Percentiles rank a stretch among this genome's conserved stretches.
These are phyloP conservation scores for Ascomycota sp. DNA, from an alignment of 2,329 filamentous ascomycete genomes.

Conservation along the genomic window DNA sequence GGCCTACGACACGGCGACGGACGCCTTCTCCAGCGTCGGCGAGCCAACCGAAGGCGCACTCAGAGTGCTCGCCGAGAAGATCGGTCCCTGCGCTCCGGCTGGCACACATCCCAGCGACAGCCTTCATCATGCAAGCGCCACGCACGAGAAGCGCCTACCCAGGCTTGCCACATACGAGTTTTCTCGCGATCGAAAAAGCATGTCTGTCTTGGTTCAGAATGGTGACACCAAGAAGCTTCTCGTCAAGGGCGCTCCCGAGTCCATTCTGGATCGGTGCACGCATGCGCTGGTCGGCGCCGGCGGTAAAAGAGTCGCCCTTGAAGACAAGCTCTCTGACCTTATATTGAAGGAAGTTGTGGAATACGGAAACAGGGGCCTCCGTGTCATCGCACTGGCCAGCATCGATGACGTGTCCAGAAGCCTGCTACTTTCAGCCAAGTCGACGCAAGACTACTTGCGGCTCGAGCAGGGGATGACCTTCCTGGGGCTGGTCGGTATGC, in stretches of 20 bases:
- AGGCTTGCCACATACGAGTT: conserved; percentile 86
- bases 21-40: conserved; percentile 62
- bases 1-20: conserved; percentile 58
- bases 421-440: conserved; percentile 57
- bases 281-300: conserved; percentile 57
- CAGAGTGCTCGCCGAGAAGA: conserved; percentile 78
- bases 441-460: conserved; percentile 63
- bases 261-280: conserved; percentile 80
- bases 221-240: conserved; percentile 58
- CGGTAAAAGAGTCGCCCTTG: conserved; percentile 57
- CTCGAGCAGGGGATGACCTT: conserved; percentile 91
- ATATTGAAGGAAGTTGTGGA: conserved; percentile 65
- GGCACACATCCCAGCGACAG: conserved; percentile 36
- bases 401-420: conserved; percentile 55
- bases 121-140: conserved; percentile 63
- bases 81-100: conserved; percentile 55
- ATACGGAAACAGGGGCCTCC: conserved; percentile 81
- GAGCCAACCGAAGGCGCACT: conserved; percentile 92
- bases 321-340: conserved; percentile 45
- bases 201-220: conserved; percentile 78
- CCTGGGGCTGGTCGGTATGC: conserved; percentile 84
- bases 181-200: conserved; percentile 93
- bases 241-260: conserved; percentile 92
- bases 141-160: conserved; percentile 58
- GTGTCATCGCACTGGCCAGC: conserved; percentile 82